Evolutionary conservation across 768 basidiomycete genomes (phyloP).

Genomic region (Lactarius indigo): DNA sequence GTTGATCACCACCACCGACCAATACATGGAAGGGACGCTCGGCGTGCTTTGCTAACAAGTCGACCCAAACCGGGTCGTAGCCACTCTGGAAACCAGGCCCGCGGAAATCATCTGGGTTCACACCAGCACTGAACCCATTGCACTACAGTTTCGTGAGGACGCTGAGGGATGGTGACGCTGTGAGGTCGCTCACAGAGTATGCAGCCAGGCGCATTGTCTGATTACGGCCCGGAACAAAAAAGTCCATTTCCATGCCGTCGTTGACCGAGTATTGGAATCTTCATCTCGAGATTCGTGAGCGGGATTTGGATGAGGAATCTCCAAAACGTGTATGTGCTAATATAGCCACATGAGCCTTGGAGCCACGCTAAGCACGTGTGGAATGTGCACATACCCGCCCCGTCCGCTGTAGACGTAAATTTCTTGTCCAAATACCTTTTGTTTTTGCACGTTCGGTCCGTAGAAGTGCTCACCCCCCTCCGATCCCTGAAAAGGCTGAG

Average conservation of each 20-base stretch:
- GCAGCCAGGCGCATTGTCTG: conserved; percentile 92
- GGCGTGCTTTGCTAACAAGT: conserved; percentile 80
- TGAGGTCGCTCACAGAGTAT: conserved; percentile 58
- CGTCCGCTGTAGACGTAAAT: conserved; percentile 64
- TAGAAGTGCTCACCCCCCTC: neutral
- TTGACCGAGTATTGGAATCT: conserved; percentile 84
- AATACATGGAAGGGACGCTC: conserved; percentile 84
- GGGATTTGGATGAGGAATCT: conserved; percentile 86
- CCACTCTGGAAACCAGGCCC: conserved; percentile 77
- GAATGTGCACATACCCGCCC: conserved; percentile 39
- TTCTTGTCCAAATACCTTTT: conserved; percentile 58
- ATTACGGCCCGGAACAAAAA: conserved; percentile 73
- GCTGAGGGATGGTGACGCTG: neutral
- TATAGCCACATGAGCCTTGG: neutral
- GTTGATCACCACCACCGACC: conserved; percentile 91
- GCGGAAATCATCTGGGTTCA: conserved; percentile 84
- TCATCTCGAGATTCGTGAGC: conserved; percentile 65
- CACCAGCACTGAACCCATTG: conserved; percentile 85
- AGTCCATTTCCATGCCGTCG: conserved; percentile 67
- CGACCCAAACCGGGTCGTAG: conserved; percentile 91
- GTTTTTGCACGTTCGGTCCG: conserved; percentile 35
- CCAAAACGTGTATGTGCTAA: conserved; percentile 90
- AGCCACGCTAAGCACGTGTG: neutral
- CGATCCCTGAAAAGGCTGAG: conserved; percentile 33
- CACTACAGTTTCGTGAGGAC: conserved; percentile 45